Conservation (phyloP, 257 asterid genomes). For the Mentha longifolia region DNA sequence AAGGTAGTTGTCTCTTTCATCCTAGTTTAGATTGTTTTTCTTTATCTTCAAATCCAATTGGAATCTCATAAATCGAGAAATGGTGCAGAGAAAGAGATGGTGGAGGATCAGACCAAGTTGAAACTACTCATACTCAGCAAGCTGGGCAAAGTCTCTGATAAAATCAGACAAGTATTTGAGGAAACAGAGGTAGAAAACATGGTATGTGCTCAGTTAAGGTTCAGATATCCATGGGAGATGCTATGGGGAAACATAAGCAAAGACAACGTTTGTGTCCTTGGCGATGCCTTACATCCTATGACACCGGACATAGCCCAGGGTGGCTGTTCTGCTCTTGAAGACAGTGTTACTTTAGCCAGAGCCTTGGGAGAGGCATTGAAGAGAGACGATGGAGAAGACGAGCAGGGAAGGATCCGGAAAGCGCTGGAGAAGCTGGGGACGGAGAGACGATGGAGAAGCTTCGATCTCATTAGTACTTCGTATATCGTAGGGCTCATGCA, state of each 20-base stretch:
- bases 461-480: constrained; percentile 40
- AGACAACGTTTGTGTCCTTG: constrained; percentile 40
- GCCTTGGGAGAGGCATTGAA: constrained; percentile 33
- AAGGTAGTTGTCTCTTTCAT: constrained; percentile 24
- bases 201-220: constrained; percentile 34
- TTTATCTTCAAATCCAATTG: background rate
- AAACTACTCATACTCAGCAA: constrained; percentile 39
- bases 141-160: constrained; percentile 38
- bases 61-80: background rate
- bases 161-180: constrained; percentile 30
- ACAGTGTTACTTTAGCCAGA: constrained; percentile 41
- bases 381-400: constrained; percentile 25
- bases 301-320: constrained; percentile 53
- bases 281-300: constrained; percentile 56
- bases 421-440: constrained; percentile 39
- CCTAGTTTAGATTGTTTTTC: background rate
- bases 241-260: constrained; percentile 43
- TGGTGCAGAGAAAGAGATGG: constrained; percentile 38
- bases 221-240: constrained; percentile 49
- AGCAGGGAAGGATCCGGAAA: constrained; percentile 4
- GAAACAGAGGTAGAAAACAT: constrained; percentile 34
- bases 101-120: constrained; percentile 40
- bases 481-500: constrained; percentile 43
- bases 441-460: constrained; percentile 52
- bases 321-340: constrained; percentile 46